Evolutionary conservation across 1,284 basidiomycete species (phyloP).

Genomic region (Heliocybe sulcata): DNA sequence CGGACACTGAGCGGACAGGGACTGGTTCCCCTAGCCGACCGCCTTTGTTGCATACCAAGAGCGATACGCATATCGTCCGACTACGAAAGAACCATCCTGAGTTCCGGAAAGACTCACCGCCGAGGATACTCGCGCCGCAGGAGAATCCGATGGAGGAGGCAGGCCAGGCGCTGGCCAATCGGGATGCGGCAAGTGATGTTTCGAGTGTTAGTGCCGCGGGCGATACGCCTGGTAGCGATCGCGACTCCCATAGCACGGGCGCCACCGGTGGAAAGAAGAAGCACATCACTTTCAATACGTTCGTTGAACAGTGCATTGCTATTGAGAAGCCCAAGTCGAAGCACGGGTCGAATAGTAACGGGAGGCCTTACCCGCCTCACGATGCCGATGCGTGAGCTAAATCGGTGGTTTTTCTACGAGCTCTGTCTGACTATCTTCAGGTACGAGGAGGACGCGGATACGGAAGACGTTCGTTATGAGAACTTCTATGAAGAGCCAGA

Average conservation of each 20-base stretch:
- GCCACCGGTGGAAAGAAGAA: constrained; percentile 39
- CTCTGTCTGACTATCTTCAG: constrained; percentile 21
- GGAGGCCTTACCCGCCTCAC: background rate
- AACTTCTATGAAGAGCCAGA: constrained; percentile 23
- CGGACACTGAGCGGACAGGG: background rate
- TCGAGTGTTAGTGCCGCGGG: background rate
- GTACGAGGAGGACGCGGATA: constrained; percentile 61
- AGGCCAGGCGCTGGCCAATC: background rate
- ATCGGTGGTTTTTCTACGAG: constrained; percentile 7
- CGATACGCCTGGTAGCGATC: constrained; percentile 23
- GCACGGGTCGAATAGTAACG: constrained; percentile 10
- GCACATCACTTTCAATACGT: constrained; percentile 97
- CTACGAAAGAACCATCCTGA: constrained; percentile 38
- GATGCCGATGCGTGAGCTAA: constrained; percentile 55
- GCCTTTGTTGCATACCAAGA: constrained; percentile 69
- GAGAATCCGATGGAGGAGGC: constrained; percentile 7
- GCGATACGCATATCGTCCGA: constrained; percentile 68
- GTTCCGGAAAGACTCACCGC: constrained; percentile 62
- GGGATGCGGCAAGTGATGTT: background rate
- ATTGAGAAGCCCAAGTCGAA: constrained; percentile 61
- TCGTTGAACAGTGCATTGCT: constrained; percentile 97
- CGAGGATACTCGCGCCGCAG: constrained; percentile 35
- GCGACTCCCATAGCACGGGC: constrained; percentile 24
- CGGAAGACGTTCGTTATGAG: constrained; percentile 21
- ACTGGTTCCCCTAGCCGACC: constrained; percentile 36